A percentile compares a stretch with the other conserved stretches of the same genome.
Evolutionary conservation across 2,329 filamentous ascomycete genomes (phyloP).

Genomic region (Diplodia seriata): DNA sequence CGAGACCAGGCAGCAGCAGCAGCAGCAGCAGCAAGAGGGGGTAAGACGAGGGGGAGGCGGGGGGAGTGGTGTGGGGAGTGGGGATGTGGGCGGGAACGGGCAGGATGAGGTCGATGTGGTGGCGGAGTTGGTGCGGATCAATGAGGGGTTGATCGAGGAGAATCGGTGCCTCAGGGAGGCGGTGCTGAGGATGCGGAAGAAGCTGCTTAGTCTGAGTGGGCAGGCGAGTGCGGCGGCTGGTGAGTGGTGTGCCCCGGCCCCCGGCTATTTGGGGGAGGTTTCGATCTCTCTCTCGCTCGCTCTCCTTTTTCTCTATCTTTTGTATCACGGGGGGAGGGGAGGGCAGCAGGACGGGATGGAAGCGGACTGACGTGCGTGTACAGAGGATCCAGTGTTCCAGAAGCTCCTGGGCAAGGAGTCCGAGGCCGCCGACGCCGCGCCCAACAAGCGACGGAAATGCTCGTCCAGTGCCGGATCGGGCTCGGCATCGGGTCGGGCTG

Average conservation of each 20-base stretch:
- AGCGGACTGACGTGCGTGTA: background rate
- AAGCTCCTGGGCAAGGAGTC: conserved; percentile 25
- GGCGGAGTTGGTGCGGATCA: conserved; percentile 1
- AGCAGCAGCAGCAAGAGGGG: background rate
- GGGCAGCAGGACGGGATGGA: too few relatives aligned
- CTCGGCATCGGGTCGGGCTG: background rate
- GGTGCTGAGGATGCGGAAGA: conserved; percentile 26
- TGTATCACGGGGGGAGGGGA: background rate
- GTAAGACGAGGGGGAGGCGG: too few relatives aligned
- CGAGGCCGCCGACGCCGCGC: background rate
- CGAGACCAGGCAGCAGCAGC: background rate
- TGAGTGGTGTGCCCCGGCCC: too few relatives aligned
- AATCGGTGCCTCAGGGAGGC: conserved; percentile 23
- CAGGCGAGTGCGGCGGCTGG: conserved; percentile 23
- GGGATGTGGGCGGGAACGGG: too few relatives aligned
- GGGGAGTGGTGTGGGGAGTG: too few relatives aligned
- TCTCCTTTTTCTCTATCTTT: background rate
- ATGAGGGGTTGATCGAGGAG: conserved; percentile 20
- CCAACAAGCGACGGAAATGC: conserved; percentile 12
- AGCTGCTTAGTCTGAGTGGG: conserved; percentile 23
- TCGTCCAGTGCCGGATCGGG: conserved; percentile 1
- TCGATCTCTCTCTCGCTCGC: background rate
- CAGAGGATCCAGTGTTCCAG: conserved; percentile 28
- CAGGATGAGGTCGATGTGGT: too few relatives aligned
- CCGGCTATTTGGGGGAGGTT: too few relatives aligned